Base-by-base conservation (phyloP, 2,329 filamentous ascomycete genomes). In the Claviceps fusiformis region DNA sequence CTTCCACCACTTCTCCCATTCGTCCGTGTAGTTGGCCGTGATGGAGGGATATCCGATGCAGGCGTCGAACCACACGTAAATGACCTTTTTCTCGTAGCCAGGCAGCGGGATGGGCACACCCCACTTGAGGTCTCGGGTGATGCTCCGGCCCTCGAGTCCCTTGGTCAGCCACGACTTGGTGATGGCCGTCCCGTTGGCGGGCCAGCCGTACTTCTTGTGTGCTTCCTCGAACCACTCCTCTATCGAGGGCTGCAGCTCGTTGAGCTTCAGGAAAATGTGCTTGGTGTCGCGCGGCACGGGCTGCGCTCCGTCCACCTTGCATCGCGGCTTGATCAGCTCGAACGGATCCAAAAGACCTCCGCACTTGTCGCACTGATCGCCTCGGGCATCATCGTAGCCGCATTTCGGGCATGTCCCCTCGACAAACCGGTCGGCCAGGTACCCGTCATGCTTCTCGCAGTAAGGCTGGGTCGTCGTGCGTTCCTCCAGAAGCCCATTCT, bases 21-120 rank as follows among this genome's bases (percentile, higher is more conserved):
- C 78, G 54, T 81, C 76, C 5, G 90, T 95, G 69, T 95, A 95
- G 63, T 83, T 90, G 60, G 88, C 89, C 1, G 91, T 95, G 62
- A 96, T 96, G 1, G 89, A 95, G n/a, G 90, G 85, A 68, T 96
- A 96, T 24, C 91, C 91, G 64, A 95, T 93, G 70, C 88, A 93
- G 54, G 89, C 89, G 67, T 95, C 89, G 67, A 96, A 89, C 89
- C 86, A 88, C 57, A 95, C 90, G 65, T 96, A 96, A 61, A 96
- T 83, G 58, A 95, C 92, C 75, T 82, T 82, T 60, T 75, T 72
- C 48, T 73, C 72, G 61, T 80, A 83, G 31, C 75, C 77, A 61
- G 50, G 69, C 50, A 66, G 67, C 39, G 75, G 78, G 50, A 81
- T 77, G 3, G 77, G 77, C 17, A 80, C 78, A 65, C 92, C 92